A percentile compares a stretch with the other conserved stretches of the same genome.
Conservation (phyloP, 345 rosid genomes). For the Gossypium thurberi region DNA sequence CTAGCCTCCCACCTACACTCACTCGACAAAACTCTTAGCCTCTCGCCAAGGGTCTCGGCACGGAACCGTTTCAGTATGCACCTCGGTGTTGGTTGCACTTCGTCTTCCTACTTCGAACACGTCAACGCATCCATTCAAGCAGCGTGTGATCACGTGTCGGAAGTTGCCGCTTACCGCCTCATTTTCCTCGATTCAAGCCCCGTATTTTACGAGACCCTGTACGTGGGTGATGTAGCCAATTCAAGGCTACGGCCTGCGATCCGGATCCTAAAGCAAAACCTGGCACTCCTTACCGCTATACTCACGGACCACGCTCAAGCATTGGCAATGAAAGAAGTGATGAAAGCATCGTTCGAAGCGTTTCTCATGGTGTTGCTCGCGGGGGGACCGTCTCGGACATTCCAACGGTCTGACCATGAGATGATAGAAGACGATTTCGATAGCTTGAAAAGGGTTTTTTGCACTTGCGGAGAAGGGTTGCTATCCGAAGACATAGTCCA, state of each 20-base stretch:
- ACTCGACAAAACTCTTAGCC: slow-evolving; percentile 65
- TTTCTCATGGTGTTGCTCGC: slow-evolving; percentile 78
- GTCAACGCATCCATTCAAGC: slow-evolving; percentile 51
- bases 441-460: slow-evolving; percentile 56
- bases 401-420: slow-evolving; percentile 48
- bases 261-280: slow-evolving; percentile 64
- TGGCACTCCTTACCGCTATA: slow-evolving; percentile 61
- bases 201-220: slow-evolving; percentile 71
- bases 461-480: slow-evolving; percentile 76
- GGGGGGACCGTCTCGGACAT: slow-evolving; percentile 55
- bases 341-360: slow-evolving; percentile 74
- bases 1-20: slow-evolving; percentile 67
- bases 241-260: slow-evolving; percentile 57
- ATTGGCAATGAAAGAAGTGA: slow-evolving; percentile 64
- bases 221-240: slow-evolving; percentile 50
- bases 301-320: slow-evolving; percentile 70
- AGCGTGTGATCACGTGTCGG: slow-evolving; percentile 77
- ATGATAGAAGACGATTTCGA: slow-evolving; percentile 64
- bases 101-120: slow-evolving; percentile 53
- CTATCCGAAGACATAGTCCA: slow-evolving; percentile 57
- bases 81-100: slow-evolving; percentile 14
- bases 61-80: slow-evolving; percentile 34
- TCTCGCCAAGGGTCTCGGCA: slow-evolving; percentile 49
- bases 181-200: slow-evolving; percentile 70
- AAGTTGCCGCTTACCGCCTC: slow-evolving; percentile 79